Base-by-base conservation (phyloP, 116 monocot genomes). In the Zostera marina region DNA sequence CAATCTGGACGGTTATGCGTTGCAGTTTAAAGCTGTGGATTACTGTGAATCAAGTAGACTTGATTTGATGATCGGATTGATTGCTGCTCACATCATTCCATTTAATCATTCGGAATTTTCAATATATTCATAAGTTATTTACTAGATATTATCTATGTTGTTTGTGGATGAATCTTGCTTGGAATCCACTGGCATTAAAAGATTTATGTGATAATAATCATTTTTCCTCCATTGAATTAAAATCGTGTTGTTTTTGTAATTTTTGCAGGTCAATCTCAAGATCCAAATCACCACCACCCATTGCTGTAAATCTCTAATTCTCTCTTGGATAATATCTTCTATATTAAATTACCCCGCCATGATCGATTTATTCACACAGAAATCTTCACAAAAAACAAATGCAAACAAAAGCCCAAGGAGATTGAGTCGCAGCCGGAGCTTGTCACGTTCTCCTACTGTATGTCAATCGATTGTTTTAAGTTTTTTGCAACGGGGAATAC, bases 371-470 rank as follows among this genome's bases (percentile, higher is more conserved):
- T 32, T 32, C 32, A 32, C 5, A 5, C 32, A 32, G 55, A 21
- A 55, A 24, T 12, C 24, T 25, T 11, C 24, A 1, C 54, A 20
- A 13, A 19, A 11, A 12, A 54, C 20, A 24, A 54, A 21, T 8
- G 21, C 21, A 40, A 70, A 66, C 38, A 43, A 45, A 48, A 76
- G 73, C 41, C 76, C 72, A 45, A 63, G 14, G 17, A 66, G 58
- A 19, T 19, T 5, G 5, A 73, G 60, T 41, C 54, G 55, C 16
- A 65, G 65, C 64, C 71, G 62, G 72, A 76, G 80, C 44, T 23
- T 61, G 17, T 81, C 77, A 6, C 64, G 60, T 5, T 81, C 73
- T 14, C 55, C 55, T 25, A 12, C 55, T 3, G 55, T 32, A 32
- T 32, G 32, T 0, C 32, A 32, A 32, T 8, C 20, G 49, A 51